These are phyloP conservation scores for Fusarium neocosmosporiellum DNA, from an alignment of 2,329 filamentous ascomycete species.

Conservation along the genomic window DNA sequence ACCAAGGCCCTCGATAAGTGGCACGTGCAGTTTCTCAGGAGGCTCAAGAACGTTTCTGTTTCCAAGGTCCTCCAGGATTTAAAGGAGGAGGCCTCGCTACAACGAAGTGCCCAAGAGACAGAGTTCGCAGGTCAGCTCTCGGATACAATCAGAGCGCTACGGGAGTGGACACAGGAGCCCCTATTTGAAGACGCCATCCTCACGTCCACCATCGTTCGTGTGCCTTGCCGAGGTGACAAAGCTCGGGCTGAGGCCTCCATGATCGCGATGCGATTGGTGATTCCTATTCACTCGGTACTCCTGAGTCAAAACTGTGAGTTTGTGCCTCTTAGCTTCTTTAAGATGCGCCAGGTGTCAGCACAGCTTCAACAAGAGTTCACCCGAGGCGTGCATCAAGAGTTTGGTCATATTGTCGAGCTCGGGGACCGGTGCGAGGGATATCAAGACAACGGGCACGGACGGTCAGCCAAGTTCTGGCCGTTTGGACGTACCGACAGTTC, in stretches of 20 bases:
- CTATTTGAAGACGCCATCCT: constrained; percentile 60
- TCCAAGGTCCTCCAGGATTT: no score
- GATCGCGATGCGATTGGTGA: constrained; percentile 69
- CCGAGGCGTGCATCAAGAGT: constrained; percentile 69
- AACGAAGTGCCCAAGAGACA: no score
- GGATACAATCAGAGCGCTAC: constrained; percentile 56
- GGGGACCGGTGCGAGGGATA: constrained; percentile 7
- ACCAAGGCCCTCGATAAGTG: no score
- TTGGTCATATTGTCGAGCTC: constrained; percentile 60
- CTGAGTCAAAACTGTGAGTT: constrained; percentile 66
- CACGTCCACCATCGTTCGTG: constrained; percentile 54
- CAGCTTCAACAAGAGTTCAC: constrained; percentile 69
- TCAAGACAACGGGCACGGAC: not conserved
- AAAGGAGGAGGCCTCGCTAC: no score
- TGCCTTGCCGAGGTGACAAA: constrained; percentile 50
- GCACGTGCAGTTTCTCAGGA: no score
- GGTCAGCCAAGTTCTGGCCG: constrained; percentile 25
- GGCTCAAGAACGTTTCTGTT: no score
- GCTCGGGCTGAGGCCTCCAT: constrained; percentile 46
- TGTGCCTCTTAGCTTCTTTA: constrained; percentile 73
- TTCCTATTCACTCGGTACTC: constrained; percentile 68
- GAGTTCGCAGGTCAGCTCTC: no score
- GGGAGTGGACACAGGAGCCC: constrained; percentile 55
- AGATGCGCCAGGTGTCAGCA: constrained; percentile 72
- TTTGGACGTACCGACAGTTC: constrained; percentile 18